phyloP scores from a whole-genome alignment of 495 filamentous ascomycete genomes.

The Penicillium ucsense region DNA sequence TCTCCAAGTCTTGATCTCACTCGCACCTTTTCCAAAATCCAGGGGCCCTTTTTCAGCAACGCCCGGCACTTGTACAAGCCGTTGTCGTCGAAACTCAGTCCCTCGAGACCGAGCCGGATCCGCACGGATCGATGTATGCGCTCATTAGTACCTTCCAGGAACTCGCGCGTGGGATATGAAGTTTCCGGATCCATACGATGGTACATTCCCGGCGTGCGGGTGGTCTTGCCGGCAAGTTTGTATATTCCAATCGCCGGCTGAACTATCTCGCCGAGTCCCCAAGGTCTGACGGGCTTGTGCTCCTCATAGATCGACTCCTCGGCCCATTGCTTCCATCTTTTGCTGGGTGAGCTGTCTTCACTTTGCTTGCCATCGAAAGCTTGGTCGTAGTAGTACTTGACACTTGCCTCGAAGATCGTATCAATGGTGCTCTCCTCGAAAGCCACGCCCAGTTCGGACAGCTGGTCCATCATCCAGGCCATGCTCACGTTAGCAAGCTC shows the following conservation, averaged over 20 bases:
- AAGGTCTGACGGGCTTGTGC: slow-evolving; percentile 43
- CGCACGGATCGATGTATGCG: slow-evolving; percentile 54
- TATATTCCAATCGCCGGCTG: slow-evolving; percentile 40
- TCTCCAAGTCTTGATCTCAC: not conserved
- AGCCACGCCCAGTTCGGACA: slow-evolving; percentile 50
- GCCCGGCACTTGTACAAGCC: slow-evolving; percentile 43
- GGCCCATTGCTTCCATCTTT: slow-evolving; percentile 31
- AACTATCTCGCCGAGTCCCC: slow-evolving; percentile 47
- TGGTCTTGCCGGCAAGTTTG: slow-evolving; percentile 38
- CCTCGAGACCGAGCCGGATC: slow-evolving; percentile 42
- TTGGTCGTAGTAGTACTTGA: slow-evolving; percentile 33
- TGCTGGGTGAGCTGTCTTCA: slow-evolving; percentile 4
- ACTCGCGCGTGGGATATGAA: slow-evolving; percentile 25
- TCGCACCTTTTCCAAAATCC: slow-evolving; percentile 14
- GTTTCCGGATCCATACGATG: slow-evolving; percentile 42
- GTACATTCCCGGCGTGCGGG: slow-evolving; percentile 51
- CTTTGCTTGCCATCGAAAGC: slow-evolving; percentile 1
- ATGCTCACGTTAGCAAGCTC: slow-evolving; percentile 55
- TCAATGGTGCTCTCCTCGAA: slow-evolving; percentile 44
- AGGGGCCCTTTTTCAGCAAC: slow-evolving; percentile 27
- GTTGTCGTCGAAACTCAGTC: slow-evolving; percentile 47
- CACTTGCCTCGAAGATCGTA: slow-evolving; percentile 36
- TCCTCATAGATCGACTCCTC: slow-evolving; percentile 33
- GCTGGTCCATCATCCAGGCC: slow-evolving; percentile 67
- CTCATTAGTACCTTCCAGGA: slow-evolving; percentile 52